phyloP scores from a whole-genome alignment of 148 eudicot genomes.

The Amaranthus palmeri region DNA sequence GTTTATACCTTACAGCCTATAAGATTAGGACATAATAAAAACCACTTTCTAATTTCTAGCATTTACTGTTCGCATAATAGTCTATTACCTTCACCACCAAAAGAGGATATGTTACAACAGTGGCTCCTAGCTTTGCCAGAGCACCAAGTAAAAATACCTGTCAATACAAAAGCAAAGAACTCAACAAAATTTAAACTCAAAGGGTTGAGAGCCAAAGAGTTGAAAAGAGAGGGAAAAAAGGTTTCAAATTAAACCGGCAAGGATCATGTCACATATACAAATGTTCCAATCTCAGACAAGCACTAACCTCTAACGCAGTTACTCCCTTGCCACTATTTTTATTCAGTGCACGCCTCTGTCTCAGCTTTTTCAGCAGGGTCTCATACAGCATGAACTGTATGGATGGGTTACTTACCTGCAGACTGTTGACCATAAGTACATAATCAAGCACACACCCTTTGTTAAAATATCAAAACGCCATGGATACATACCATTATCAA shows the following conservation, averaged over 20 bases:
- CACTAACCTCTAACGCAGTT: slow-evolving; percentile 81
- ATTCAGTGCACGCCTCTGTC: slow-evolving; percentile 52
- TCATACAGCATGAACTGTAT: slow-evolving; percentile 97
- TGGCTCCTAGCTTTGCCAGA: slow-evolving; percentile 96
- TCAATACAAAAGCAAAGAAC: slow-evolving; percentile 8
- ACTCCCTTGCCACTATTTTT: slow-evolving; percentile 48
- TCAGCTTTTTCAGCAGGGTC: slow-evolving; percentile 81
- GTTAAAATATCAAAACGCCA: slow-evolving; percentile 11
- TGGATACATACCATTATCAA: slow-evolving; percentile 73
- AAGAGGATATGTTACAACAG: slow-evolving; percentile 93
- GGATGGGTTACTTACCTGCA: slow-evolving; percentile 94
- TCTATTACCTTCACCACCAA: slow-evolving; percentile 79
- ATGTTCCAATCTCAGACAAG: background rate
- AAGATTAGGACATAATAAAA: background rate
- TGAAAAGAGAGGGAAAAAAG: background rate
- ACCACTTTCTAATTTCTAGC: background rate
- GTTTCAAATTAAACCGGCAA: slow-evolving; percentile 1
- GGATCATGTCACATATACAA: background rate
- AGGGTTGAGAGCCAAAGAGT: background rate
- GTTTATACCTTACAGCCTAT: background rate
- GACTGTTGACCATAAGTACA: slow-evolving; percentile 13
- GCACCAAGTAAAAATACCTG: slow-evolving; percentile 94
- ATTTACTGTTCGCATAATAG: background rate
- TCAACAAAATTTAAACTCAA: background rate
- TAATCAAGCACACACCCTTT: slow-evolving; percentile 28